Evolutionary conservation across 345 rosid species (phyloP).

Genomic region (Eucalyptus virginea): DNA sequence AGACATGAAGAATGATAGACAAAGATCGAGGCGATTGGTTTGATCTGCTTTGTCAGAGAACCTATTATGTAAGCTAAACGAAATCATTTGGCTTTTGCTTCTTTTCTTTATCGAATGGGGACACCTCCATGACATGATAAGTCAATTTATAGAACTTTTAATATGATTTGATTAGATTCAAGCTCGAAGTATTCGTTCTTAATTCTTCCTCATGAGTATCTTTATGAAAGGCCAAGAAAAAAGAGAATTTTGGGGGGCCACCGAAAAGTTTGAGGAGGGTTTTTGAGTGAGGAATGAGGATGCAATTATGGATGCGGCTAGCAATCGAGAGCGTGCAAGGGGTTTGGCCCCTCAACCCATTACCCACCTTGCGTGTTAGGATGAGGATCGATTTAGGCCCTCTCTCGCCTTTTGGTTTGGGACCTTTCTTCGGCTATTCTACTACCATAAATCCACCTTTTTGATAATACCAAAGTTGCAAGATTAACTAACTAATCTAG

Average conservation of each 20-base stretch:
- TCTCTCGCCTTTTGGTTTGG: neutral
- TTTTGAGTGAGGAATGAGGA: neutral
- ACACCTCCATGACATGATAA: neutral
- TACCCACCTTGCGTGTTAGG: neutral
- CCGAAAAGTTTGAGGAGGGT: neutral
- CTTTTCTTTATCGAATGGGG: neutral
- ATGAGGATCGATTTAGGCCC: neutral
- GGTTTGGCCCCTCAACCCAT: neutral
- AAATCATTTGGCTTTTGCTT: neutral
- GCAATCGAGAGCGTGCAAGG: neutral
- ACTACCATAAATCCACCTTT: neutral
- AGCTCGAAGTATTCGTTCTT: neutral
- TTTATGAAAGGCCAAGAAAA: neutral
- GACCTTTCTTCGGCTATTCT: neutral
- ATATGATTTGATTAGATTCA: neutral
- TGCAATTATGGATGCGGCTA: neutral
- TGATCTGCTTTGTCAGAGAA: neutral
- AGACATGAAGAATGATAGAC: neutral
- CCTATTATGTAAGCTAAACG: neutral
- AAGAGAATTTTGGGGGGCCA: neutral
- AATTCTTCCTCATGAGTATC: neutral
- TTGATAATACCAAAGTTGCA: neutral
- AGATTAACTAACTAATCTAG: neutral
- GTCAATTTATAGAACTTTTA: neutral
- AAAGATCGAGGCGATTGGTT: neutral